phyloP scores from a whole-genome alignment of 345 rosid species.

The Sonneratia caseolaris region DNA sequence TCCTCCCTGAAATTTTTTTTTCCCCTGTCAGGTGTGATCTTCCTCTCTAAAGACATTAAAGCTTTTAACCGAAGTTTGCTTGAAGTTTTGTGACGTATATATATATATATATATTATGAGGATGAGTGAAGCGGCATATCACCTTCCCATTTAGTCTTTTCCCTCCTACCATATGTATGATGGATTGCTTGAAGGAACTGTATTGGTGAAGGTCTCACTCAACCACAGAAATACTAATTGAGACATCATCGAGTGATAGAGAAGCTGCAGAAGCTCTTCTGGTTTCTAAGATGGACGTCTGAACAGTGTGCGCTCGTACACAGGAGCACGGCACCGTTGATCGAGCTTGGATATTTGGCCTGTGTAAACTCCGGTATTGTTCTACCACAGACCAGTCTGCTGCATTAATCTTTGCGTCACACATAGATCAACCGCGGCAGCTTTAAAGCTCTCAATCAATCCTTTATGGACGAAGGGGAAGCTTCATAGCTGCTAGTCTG shows the following conservation, averaged over 20 bases:
- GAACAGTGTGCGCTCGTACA: not conserved
- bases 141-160: not conserved
- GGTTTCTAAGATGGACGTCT: not conserved
- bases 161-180: not conserved
- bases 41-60: not conserved
- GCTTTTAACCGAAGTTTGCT: not conserved
- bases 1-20: not conserved
- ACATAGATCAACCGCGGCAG: no score
- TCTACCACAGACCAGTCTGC: no score
- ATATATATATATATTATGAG: not conserved
- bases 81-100: not conserved
- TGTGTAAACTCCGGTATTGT: not conserved
- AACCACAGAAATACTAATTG: not conserved
- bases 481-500: no score
- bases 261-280: not conserved
- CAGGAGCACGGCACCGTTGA: not conserved
- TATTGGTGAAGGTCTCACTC: not conserved
- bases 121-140: not conserved
- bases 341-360: not conserved
- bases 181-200: not conserved
- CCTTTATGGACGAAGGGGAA: no score
- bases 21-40: not conserved
- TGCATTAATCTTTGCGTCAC: no score
- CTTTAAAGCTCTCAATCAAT: no score
- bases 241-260: not conserved